Evolutionary conservation across 2,329 filamentous ascomycete species (phyloP).

Genomic region (Botryotinia convoluta): DNA sequence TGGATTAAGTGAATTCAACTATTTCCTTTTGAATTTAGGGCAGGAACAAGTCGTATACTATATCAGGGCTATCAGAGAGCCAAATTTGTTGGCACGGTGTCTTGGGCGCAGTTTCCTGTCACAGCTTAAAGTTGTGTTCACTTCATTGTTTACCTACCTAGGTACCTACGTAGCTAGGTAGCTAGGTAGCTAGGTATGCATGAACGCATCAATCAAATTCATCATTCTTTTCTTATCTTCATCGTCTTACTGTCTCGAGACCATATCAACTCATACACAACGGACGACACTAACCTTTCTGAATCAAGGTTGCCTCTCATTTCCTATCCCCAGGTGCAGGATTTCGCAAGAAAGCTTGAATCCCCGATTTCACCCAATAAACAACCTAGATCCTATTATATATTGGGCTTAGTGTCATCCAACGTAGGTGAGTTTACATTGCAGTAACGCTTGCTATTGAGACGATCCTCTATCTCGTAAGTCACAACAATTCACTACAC

Average conservation of each 20-base stretch:
- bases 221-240: not conserved
- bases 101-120: not conserved
- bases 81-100: not conserved
- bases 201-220: not conserved
- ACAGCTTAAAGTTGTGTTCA: not conserved
- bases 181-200: not conserved
- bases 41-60: not conserved
- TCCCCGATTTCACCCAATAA: not conserved
- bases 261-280: not conserved
- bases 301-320: not conserved
- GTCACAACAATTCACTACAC: not conserved
- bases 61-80: not conserved
- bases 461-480: not conserved
- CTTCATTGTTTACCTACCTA: not conserved
- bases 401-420: not conserved
- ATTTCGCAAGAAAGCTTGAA: not conserved
- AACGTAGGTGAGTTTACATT: not conserved
- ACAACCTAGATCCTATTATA: not conserved
- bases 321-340: not conserved
- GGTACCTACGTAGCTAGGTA: not conserved
- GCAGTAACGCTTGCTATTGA: not conserved
- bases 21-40: not conserved
- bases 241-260: not conserved
- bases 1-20: not conserved
- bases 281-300: not conserved